Percentiles rank a stretch among this genome's conserved stretches.
Conservation (phyloP, 2,329 filamentous ascomycete species). For the Fusarium sp. region DNA sequence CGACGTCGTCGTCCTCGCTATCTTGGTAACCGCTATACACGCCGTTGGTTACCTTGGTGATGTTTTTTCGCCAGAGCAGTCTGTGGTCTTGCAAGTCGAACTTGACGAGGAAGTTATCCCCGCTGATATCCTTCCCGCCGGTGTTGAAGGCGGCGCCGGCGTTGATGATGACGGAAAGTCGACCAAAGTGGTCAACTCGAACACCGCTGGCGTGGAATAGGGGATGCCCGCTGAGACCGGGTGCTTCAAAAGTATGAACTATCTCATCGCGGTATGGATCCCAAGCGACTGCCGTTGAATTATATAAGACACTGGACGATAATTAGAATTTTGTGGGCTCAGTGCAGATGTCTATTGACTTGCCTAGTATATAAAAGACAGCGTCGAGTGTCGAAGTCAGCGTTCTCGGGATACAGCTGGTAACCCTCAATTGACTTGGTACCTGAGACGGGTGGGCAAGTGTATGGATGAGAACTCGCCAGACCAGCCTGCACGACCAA, state of each 20-base stretch:
- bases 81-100: constrained; percentile 45
- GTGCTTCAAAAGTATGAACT: constrained; percentile 43
- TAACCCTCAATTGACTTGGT: constrained; percentile 4
- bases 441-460: constrained; percentile 1
- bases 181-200: constrained; percentile 48
- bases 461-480: neutral
- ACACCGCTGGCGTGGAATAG: constrained; percentile 47
- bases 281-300: constrained; percentile 16
- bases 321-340: neutral
- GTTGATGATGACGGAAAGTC: constrained; percentile 52
- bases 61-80: constrained; percentile 49
- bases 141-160: constrained; percentile 52
- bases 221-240: constrained; percentile 45
- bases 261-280: constrained; percentile 35
- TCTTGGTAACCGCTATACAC: constrained; percentile 55
- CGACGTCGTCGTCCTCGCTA: constrained; percentile 50
- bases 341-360: neutral
- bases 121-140: constrained; percentile 49
- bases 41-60: constrained; percentile 46
- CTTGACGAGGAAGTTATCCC: constrained; percentile 53
- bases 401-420: constrained; percentile 19
- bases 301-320: constrained; percentile 4
- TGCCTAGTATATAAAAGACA: constrained; percentile 17
- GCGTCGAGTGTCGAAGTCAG: constrained; percentile 17
- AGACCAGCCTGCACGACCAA: neutral